Conservation (phyloP, 805 yeast genomes). For the Saccharomycopsis sp. region DNA sequence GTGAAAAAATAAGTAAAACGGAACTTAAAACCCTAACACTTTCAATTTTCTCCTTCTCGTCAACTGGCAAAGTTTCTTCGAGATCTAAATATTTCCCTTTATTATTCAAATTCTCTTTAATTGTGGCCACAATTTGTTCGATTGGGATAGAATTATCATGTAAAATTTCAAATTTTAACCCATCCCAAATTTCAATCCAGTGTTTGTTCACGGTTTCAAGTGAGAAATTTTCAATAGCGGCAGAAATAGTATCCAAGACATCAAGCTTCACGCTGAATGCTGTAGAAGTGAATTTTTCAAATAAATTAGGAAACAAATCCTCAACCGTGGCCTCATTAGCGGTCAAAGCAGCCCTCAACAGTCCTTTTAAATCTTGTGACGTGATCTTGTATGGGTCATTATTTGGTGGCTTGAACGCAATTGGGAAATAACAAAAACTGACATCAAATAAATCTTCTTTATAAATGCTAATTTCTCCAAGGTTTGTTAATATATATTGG, state of each 20-base stretch:
- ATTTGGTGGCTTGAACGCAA: slow-evolving; percentile 77
- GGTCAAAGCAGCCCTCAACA: slow-evolving; percentile 56
- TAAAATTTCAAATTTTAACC: slow-evolving; percentile 80
- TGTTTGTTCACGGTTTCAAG: slow-evolving; percentile 41
- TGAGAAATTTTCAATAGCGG: slow-evolving; percentile 49
- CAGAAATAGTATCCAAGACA: slow-evolving; percentile 53
- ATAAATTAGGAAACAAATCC: slow-evolving; percentile 67
- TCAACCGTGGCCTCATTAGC: slow-evolving; percentile 56
- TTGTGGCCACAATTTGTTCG: slow-evolving; percentile 23
- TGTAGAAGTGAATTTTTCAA: slow-evolving; percentile 75
- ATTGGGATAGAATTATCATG: slow-evolving; percentile 42
- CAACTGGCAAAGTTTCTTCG: slow-evolving; percentile 5
- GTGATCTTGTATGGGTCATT: slow-evolving; percentile 84
- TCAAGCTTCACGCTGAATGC: slow-evolving; percentile 70
- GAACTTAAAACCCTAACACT: slow-evolving; percentile 17
- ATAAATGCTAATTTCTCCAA: slow-evolving; percentile 34
- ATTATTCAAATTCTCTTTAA: background rate
- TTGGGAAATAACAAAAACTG: slow-evolving; percentile 92
- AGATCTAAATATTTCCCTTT: background rate
- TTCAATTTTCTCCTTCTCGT: slow-evolving; percentile 15
- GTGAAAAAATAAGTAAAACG: slow-evolving; percentile 38
- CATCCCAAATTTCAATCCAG: slow-evolving; percentile 80
- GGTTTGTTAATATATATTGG: slow-evolving; percentile 35
- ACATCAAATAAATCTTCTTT: slow-evolving; percentile 76
- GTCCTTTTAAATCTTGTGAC: slow-evolving; percentile 57